These are phyloP conservation scores for Lentinula boryana DNA, from an alignment of 768 basidiomycete genomes.

Conservation along the genomic window DNA sequence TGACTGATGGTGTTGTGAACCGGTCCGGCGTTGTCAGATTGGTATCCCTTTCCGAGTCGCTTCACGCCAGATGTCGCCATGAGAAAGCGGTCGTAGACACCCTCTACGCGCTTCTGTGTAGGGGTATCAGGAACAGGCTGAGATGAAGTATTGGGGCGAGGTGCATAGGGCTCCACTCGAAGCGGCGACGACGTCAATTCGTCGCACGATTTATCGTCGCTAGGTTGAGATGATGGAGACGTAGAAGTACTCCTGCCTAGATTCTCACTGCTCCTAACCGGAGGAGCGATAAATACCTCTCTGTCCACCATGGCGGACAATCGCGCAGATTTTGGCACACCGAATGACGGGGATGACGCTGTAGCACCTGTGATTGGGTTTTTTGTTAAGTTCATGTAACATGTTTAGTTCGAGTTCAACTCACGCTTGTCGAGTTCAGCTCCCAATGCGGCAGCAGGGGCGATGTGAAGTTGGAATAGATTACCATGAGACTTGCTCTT, in stretches of 20 bases:
- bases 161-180: constrained; percentile 61
- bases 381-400: not conserved
- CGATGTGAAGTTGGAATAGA: constrained; percentile 57
- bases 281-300: constrained; percentile 59
- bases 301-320: constrained; percentile 67
- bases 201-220: constrained; percentile 31
- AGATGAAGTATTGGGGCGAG: constrained; percentile 30
- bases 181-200: constrained; percentile 56
- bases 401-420: constrained; percentile 15
- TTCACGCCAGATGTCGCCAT: constrained; percentile 81
- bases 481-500: constrained; percentile 65
- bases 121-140: constrained; percentile 46
- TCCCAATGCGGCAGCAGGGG: constrained; percentile 57
- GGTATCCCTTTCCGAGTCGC: constrained; percentile 75
- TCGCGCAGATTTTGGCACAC: constrained; percentile 29
- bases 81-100: constrained; percentile 76
- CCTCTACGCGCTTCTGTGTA: constrained; percentile 56
- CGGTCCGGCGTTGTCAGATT: constrained; percentile 56
- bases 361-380: constrained; percentile 6
- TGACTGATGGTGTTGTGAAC: constrained; percentile 26
- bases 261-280: constrained; percentile 31
- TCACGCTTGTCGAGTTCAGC: constrained; percentile 60
- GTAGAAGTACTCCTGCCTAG: not conserved
- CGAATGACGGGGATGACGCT: constrained; percentile 33
- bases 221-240: not conserved